Conservation (phyloP, 352 stramenopile genomes). For the Globisporangium nodosum region DNA sequence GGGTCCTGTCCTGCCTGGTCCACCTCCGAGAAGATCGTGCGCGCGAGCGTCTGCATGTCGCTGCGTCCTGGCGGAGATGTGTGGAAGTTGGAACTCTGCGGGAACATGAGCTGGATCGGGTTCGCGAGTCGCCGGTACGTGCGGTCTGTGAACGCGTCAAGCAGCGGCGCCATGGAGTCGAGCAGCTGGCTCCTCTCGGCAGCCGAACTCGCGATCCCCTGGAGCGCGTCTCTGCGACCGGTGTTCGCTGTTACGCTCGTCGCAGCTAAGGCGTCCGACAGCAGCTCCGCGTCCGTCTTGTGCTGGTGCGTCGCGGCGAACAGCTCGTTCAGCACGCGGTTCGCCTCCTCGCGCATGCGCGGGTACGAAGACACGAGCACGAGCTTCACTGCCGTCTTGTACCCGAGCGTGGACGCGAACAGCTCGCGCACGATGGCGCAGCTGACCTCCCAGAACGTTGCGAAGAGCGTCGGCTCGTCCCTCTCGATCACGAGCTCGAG, state of each 20-base stretch:
- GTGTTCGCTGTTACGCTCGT: slow-evolving; percentile 1
- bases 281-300: slow-evolving; percentile 15
- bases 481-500: slow-evolving; percentile 62
- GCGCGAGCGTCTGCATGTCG: slow-evolving; percentile 79
- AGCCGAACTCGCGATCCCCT: slow-evolving; percentile 30
- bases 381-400: slow-evolving; percentile 52
- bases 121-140: slow-evolving; percentile 57
- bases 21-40: slow-evolving; percentile 65
- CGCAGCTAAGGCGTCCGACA: slow-evolving; percentile 11
- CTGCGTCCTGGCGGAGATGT: slow-evolving; percentile 69
- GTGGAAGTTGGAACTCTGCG: slow-evolving; percentile 79
- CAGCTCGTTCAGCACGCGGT: slow-evolving; percentile 54
- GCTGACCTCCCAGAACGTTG: slow-evolving; percentile 83
- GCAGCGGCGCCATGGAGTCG: slow-evolving; percentile 58
- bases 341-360: slow-evolving; percentile 72
- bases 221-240: slow-evolving; percentile 11
- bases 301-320: slow-evolving; percentile 44
- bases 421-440: slow-evolving; percentile 73
- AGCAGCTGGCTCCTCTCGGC: slow-evolving; percentile 62
- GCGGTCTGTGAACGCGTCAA: slow-evolving; percentile 66
- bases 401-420: slow-evolving; percentile 53
- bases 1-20: slow-evolving; percentile 58
- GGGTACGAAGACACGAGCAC: slow-evolving; percentile 75
- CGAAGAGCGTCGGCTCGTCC: slow-evolving; percentile 77
- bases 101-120: slow-evolving; percentile 87